Evolutionary conservation across 768 basidiomycete genomes (phyloP), one percentile per base, ranked within the genome.

Genomic region (Trametes cubensis): DNA sequence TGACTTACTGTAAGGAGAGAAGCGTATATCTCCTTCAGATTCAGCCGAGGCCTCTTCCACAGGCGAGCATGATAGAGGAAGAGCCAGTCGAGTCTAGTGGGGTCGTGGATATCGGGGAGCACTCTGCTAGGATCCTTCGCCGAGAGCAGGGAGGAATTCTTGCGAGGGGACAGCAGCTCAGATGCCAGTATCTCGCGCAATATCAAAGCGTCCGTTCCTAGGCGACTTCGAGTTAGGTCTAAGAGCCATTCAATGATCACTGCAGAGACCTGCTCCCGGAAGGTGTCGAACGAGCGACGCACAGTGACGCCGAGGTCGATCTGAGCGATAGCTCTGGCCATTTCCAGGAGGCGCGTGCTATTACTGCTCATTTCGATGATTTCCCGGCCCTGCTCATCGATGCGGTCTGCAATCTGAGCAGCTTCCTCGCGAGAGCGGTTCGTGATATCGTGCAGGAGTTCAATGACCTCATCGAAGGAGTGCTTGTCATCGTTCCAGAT

Each of bases 401-500:
- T 82, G 41, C 80, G 75, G 48, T 83, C 79, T 0, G 83, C 84
- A 41, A 86, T 74, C 0, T 77, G 80, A 0, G 75, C 68, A 0
- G 90, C 89, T 28, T 89, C 86, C 41, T 85, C 85, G 21, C 76
- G 74, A 10, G 84, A 74, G 21, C 82, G 80, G 18, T 73, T 75
- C 1, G 79, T 81, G 17, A 81, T 74, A 47, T 89, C 89, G 60
- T 81, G 79, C 6, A 92, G 75, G 44, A 94, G 81, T 62, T 85
- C 83, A 64, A 89, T 88, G 56, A 97, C 87, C 70, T 98, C 94
- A 53, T 89, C 87, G 68, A 89, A 90, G 0, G 93, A 94, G 74
- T 98, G 97, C 68, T 95, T 96, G 74, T 99, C 97, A 74, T 97
- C 95, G 76, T 95, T 95, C 95, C 95, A 98, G 5, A 98, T 75